Evolutionary conservation across 352 stramenopile genomes (phyloP), one percentile per base, ranked within the genome.

Genomic region (Globisporangium acanthophoron): DNA sequence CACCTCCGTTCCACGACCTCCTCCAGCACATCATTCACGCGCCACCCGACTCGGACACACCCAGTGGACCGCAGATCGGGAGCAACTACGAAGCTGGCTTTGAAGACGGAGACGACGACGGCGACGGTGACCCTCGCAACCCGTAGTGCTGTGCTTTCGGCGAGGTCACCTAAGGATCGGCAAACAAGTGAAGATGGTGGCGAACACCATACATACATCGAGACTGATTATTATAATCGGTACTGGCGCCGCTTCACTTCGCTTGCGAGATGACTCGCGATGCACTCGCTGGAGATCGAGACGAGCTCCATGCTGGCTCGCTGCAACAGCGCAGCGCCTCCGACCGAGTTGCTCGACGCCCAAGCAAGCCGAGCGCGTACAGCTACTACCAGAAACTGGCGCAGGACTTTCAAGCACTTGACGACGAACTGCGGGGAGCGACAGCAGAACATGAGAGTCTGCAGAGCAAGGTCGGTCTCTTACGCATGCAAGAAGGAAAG

Each of bases 331-430:
- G 1, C 24, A 50, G 20, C 27, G 18, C 13, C 3, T 15, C 49
- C 27, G 40, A 41, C 4, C 39, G 40, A 41, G 16, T 16, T 3
- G 24, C 54, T 37, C 44, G 15, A 21, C 59, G 27, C 5, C 50
- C 39, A 31, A 58, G 24, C 45, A 62, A 63, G 16, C 56, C 64
- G 0, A 85, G 64, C 54, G 69, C 73, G 3, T 86, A 83, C 56
- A 65, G 65, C 37, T 67, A 85, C 54, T 86, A 85, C 52, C 73
- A 79, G 52, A 82, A 82, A 41, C 71, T 85, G 9, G 58, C 73
- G 20, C 71, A 71, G 11, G 73, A 84, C 39, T 84, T 76, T 37
- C 61, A 78, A 47, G 52, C 53, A 3, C 59, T 88, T 0, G 75
- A 88, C 18, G 59, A 66, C 4, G 75, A 82, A 20, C 59, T 88